Conservation (phyloP, 805 yeast species). For the Saccharomycopsis fermentans region DNA sequence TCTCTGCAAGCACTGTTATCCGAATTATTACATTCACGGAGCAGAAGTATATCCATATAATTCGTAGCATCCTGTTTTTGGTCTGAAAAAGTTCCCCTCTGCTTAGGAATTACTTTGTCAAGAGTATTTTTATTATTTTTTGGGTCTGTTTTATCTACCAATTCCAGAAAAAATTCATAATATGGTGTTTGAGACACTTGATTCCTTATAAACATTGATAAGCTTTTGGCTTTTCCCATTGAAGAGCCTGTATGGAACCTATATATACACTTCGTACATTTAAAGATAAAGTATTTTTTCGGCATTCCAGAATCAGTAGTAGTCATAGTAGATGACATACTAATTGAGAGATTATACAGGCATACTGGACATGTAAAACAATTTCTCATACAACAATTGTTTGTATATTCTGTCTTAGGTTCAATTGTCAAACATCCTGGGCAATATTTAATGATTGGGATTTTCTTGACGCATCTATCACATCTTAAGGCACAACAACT, state of each 20-base stretch:
- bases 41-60: neutral
- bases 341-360: conserved; percentile 17
- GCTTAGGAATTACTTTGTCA: neutral
- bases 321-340: conserved; percentile 16
- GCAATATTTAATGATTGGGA: conserved; percentile 22
- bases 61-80: neutral
- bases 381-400: conserved; percentile 22
- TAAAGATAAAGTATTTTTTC: conserved; percentile 31
- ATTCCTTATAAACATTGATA: conserved; percentile 24
- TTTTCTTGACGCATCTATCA: conserved; percentile 21
- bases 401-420: conserved; percentile 7
- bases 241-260: conserved; percentile 27
- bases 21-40: neutral
- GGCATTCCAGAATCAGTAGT: conserved; percentile 16
- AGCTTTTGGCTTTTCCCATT: conserved; percentile 33
- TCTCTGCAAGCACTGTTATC: neutral
- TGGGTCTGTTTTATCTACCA: conserved; percentile 19
- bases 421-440: conserved; percentile 21
- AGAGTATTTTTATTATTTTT: neutral
- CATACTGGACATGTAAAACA: conserved; percentile 31
- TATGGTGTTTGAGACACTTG: conserved; percentile 12
- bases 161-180: conserved; percentile 12
- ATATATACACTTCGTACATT: conserved; percentile 31
- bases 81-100: neutral
- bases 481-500: conserved; percentile 25